These are phyloP conservation scores for Xylariaceae sp. DNA, from an alignment of 2,329 filamentous ascomycete genomes.

Conservation along the genomic window DNA sequence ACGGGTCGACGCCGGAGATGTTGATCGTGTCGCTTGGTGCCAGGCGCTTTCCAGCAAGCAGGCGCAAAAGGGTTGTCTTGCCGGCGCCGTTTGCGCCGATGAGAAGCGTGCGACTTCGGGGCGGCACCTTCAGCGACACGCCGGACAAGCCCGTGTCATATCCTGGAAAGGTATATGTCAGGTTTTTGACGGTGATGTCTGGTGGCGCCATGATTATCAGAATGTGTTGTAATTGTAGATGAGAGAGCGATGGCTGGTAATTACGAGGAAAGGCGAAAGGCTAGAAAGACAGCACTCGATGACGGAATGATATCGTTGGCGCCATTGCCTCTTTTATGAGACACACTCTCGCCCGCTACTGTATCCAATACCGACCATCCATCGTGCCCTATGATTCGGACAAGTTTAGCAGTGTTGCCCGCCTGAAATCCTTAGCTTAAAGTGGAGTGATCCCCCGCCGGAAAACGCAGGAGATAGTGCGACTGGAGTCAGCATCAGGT, in stretches of 20 bases:
- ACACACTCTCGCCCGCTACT: no score
- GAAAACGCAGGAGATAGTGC: slow-evolving; percentile 21
- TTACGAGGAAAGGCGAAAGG: background rate
- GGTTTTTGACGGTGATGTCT: slow-evolving; percentile 65
- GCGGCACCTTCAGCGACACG: slow-evolving; percentile 71
- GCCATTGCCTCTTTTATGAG: no score
- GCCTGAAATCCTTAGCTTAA: slow-evolving; percentile 1
- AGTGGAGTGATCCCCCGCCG: slow-evolving; percentile 18
- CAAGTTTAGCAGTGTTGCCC: slow-evolving; percentile 1
- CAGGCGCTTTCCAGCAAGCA: slow-evolving; percentile 92
- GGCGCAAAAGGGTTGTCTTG: slow-evolving; percentile 92
- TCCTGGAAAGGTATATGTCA: slow-evolving; percentile 88
- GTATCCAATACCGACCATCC: no score
- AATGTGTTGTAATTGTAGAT: background rate
- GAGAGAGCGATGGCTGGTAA: background rate
- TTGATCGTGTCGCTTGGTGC: slow-evolving; percentile 70
- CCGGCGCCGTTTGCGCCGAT: slow-evolving; percentile 97
- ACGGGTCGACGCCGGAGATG: slow-evolving; percentile 84
- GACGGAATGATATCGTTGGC: no score
- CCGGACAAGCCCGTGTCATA: slow-evolving; percentile 72
- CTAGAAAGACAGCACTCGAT: background rate
- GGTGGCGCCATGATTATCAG: slow-evolving; percentile 16
- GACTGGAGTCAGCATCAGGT: background rate
- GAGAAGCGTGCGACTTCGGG: slow-evolving; percentile 80
- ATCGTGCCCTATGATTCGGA: background rate